Conservation (phyloP, 1,284 basidiomycete species). For the Termitomyces sp. region DNA sequence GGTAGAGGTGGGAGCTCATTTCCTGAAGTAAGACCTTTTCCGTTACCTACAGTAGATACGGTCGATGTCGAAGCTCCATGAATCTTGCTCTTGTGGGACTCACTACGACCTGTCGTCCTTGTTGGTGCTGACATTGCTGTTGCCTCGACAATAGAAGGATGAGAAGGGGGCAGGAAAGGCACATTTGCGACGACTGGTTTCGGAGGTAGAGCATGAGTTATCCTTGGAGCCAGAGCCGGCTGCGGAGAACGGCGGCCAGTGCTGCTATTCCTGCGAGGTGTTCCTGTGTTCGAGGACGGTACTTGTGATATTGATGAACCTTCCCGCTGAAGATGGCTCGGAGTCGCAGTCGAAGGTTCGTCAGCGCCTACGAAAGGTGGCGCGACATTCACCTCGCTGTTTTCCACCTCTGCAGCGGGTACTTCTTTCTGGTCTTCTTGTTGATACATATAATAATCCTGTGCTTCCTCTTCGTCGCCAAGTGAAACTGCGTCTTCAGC, state of each 20-base stretch:
- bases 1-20: conserved; percentile 39
- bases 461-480: conserved; percentile 66
- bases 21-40: conserved; percentile 26
- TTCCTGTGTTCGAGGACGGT: conserved; percentile 11
- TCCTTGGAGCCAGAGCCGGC: conserved; percentile 28
- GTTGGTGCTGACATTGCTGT: conserved; percentile 48
- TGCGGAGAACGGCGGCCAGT: conserved; percentile 15
- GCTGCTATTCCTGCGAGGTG: conserved; percentile 15
- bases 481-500: conserved; percentile 65
- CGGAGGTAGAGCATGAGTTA: conserved; percentile 65
- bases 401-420: neutral
- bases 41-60: conserved; percentile 17
- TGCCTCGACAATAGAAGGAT: conserved; percentile 51
- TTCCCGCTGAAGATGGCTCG: conserved; percentile 12
- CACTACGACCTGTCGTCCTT: conserved; percentile 26
- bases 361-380: conserved; percentile 5
- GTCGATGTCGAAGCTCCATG: conserved; percentile 30
- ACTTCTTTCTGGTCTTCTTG: conserved; percentile 13
- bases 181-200: conserved; percentile 58
- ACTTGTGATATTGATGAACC: conserved; percentile 16
- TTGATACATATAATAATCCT: conserved; percentile 26
- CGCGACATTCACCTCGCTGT: conserved; percentile 1
- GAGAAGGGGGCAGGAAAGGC: conserved; percentile 51
- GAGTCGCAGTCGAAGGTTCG: conserved; percentile 11
- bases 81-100: conserved; percentile 31